Conservation (phyloP, 1,139 yeast genomes). For the Spathaspora sp. region DNA sequence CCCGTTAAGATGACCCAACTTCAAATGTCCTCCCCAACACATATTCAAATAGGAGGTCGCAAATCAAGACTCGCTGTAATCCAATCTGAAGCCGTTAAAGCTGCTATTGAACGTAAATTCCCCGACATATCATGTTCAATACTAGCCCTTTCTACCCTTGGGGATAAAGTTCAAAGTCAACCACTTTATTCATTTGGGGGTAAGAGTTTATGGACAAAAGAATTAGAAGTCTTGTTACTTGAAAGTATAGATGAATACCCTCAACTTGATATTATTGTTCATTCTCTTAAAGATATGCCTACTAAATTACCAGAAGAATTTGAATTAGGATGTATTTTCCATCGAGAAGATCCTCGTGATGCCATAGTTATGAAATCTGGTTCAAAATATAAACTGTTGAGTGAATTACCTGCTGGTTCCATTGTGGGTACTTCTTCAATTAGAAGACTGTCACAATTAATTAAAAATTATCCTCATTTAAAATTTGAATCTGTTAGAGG, state of each 20-base stretch:
- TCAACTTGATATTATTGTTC: conserved; percentile 84
- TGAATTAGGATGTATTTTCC: conserved; percentile 81
- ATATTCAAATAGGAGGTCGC: conserved; percentile 78
- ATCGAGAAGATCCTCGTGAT: conserved; percentile 89
- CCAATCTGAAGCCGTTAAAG: conserved; percentile 77
- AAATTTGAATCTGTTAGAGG: conserved; percentile 80
- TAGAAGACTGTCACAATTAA: conserved; percentile 75
- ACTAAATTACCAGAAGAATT: conserved; percentile 88
- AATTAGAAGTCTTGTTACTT: conserved; percentile 75
- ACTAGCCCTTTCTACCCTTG: conserved; percentile 79
- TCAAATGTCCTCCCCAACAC: conserved; percentile 14
- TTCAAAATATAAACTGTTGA: conserved; percentile 60
- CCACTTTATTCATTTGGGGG: conserved; percentile 96
- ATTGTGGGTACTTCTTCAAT: conserved; percentile 94
- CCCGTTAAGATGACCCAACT: background rate
- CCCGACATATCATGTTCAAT: conserved; percentile 66
- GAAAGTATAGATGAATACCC: conserved; percentile 63
- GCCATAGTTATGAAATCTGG: conserved; percentile 80
- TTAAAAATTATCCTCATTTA: conserved; percentile 42
- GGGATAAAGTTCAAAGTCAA: conserved; percentile 81
- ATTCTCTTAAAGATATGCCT: conserved; percentile 94
- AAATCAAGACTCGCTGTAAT: conserved; percentile 83
- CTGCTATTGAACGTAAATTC: conserved; percentile 53
- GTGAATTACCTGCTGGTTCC: conserved; percentile 80
- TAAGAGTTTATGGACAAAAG: conserved; percentile 94